phyloP scores from a whole-genome alignment of 805 yeast species.

The Cyberlindnera maritima region DNA sequence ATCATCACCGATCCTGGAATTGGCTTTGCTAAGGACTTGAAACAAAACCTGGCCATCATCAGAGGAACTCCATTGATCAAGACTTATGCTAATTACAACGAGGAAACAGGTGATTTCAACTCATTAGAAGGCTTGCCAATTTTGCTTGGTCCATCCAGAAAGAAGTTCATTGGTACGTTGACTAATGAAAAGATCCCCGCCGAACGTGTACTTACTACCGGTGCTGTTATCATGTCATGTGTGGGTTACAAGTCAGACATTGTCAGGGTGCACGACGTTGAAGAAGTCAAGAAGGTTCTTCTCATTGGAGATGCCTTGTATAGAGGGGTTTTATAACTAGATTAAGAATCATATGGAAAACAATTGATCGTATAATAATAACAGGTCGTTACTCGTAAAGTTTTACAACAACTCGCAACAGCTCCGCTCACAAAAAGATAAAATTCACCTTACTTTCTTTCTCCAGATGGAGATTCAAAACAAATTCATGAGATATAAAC shows the following conservation, averaged over 20 bases:
- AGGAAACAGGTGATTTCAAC: slow-evolving; percentile 19
- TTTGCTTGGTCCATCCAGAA: slow-evolving; percentile 85
- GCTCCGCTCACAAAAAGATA: slow-evolving; percentile 6
- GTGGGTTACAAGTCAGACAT: slow-evolving; percentile 74
- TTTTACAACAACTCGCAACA: slow-evolving; percentile 5
- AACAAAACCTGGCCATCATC: slow-evolving; percentile 67
- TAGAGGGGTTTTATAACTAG: slow-evolving; percentile 28
- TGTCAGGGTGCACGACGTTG: slow-evolving; percentile 85
- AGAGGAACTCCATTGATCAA: slow-evolving; percentile 47
- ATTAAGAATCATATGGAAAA: neutral
- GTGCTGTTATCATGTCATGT: slow-evolving; percentile 70
- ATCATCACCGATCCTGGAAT: slow-evolving; percentile 90
- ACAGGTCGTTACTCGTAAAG: slow-evolving; percentile 3
- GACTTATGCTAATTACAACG: slow-evolving; percentile 41
- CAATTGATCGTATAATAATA: slow-evolving; percentile 3
- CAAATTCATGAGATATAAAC: neutral
- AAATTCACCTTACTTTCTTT: neutral
- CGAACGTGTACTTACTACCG: slow-evolving; percentile 74
- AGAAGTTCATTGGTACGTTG: slow-evolving; percentile 76
- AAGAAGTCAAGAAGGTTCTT: slow-evolving; percentile 51
- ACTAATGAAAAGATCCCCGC: slow-evolving; percentile 55
- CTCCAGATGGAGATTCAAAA: slow-evolving; percentile 1
- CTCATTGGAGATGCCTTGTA: slow-evolving; percentile 75
- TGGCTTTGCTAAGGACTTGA: slow-evolving; percentile 87
- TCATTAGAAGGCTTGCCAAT: slow-evolving; percentile 48